Evolutionary conservation across 139 green algal species (phyloP), one percentile per base, ranked within the genome.

Genomic region (Ulvella scutata): DNA sequence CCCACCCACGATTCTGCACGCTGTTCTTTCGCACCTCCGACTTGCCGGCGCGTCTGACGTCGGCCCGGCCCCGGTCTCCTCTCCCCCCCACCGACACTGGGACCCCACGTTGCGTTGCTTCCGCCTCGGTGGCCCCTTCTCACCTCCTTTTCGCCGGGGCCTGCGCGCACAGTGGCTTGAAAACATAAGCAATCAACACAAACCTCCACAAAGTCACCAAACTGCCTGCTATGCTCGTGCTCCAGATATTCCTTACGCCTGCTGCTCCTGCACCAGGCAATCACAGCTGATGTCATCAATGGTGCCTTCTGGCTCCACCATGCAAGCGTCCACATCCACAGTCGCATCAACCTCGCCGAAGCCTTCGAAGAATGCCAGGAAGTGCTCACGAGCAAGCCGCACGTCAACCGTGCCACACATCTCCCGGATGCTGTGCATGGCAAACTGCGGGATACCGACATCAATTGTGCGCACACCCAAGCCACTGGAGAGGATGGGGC

Each of bases 401-500:
- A 92, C 77, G 76, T 96, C 91, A 39, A 87, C 86, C 23, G 85
- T 81, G 4, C 78, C 84, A 35, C 83, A 84, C 88, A 93, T 91
- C 83, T 97, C 93, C 4, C 93, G 85, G 33, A 97, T 93, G 75
- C 76, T 85, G 90, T 98, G 92, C 93, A 96, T 96, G 73, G 76
- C 76, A 20, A 89, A 81, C 79, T 87, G 82, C 29, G 85, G 78
- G 29, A 87, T 81, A 67, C 93, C 93, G 0, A 96, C 89, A 73
- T 98, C 94, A 10, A 97, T 87, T 3, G 93, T 97, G 23, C 91
- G 82, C 77, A 95, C 91, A 61, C 90, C 92, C 35, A 89, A 77
- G 37, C 76, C 72, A 44, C 72, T 43, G 0, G 92, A 78, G 38
- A 98, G 79, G 84, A 98, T 98, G 67, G 94, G 94, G 1, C 94